Evolutionary conservation across 2,329 filamentous ascomycete genomes (phyloP), one percentile per base, ranked within the genome.

Genomic region (Zymoseptoria crescenta): DNA sequence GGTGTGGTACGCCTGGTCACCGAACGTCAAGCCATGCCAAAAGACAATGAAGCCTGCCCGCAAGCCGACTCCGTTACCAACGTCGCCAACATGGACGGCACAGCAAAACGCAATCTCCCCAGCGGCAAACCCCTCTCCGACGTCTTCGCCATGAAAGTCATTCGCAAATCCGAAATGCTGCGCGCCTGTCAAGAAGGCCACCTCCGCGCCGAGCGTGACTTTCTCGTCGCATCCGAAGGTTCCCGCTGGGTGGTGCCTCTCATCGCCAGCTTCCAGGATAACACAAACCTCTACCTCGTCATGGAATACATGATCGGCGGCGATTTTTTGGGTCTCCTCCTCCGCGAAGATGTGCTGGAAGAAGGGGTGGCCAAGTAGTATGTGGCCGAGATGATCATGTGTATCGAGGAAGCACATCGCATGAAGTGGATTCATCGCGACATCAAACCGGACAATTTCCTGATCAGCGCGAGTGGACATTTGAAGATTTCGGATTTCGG

Each of bases 221-320:
- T 97, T 64, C 81, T 99, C 7, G 91, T 96, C 27, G 85, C 88
- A 5, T 92, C 91, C 1, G 89, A 94, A 71, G 88, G 86, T n/a
- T 95, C 91, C 4, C 83, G 82, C 61, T 97, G 92, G 93, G 86
- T 96, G 52, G 89, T 97, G 1, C 89, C 92, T 0, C 78, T 99
- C 41, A 82, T 96, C 55, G 82, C 89, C 54, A 94, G 91, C 69
- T 97, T 97, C 65, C 91, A 97, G 73, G 94, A 97, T 71, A 78
- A 83, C 41, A 81, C 83, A 49, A 90, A 89, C 67, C 80, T 99
- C 5, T 97, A 97, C 68, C 83, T 99, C 5, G 88, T 96, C 56
- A 96, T 97, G 91, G 92, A 97, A 60, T 99, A 96, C 71, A 96
- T 96, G 91, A 87, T 95, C 1, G 94, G 93, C 0, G 93, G 94